phyloP scores from a whole-genome alignment of 768 basidiomycete genomes.

The Lentinula guzmanii region DNA sequence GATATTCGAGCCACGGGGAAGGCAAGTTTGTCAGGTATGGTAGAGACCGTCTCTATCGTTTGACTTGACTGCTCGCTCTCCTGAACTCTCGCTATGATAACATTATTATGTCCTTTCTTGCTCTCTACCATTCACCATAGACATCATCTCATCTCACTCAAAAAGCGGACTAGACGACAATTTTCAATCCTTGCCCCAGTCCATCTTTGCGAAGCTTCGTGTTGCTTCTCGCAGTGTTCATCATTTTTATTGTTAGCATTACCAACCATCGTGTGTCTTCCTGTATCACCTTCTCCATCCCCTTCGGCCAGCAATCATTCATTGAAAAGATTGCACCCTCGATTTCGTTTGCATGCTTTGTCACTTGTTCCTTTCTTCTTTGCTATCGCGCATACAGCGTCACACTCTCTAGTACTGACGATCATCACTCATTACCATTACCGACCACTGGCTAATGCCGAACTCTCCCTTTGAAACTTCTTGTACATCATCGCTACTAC shows the following conservation, averaged over 20 bases:
- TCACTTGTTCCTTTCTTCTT: neutral
- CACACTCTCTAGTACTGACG: neutral
- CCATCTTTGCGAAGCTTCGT: neutral
- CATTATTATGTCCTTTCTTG: neutral
- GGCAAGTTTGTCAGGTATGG: neutral
- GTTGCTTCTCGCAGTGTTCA: neutral
- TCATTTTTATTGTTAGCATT: neutral
- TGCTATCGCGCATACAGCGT: neutral
- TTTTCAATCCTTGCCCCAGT: neutral
- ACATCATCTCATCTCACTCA: neutral
- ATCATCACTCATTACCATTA: neutral
- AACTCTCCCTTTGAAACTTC: neutral
- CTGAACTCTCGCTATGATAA: neutral
- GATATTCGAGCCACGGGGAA: neutral
- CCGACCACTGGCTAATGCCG: neutral
- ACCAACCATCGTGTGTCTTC: neutral
- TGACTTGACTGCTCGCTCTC: neutral
- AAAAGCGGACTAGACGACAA: neutral
- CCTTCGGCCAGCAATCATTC: neutral
- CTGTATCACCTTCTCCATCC: neutral
- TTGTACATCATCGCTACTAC: neutral
- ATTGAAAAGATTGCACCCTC: neutral
- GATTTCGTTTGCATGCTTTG: neutral
- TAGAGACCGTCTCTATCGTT: neutral
- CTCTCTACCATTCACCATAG: neutral